Evolutionary conservation across 805 yeast genomes (phyloP).

Genomic region (Starmerella stellata): DNA sequence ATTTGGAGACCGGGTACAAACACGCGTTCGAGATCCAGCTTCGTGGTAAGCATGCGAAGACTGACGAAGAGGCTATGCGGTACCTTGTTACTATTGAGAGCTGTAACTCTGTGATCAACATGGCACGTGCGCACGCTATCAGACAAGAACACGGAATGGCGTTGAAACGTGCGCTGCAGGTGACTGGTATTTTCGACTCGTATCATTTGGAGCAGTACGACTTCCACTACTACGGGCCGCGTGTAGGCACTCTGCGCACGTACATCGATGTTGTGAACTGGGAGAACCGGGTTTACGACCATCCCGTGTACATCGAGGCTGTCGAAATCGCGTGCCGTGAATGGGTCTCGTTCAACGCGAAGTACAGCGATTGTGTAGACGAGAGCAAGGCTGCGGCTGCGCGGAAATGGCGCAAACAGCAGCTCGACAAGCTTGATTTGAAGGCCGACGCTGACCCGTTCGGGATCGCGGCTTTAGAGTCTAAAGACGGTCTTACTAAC

Average conservation of each 20-base stretch:
- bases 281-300: constrained; percentile 58
- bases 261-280: constrained; percentile 60
- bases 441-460: constrained; percentile 29
- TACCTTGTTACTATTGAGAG: constrained; percentile 82
- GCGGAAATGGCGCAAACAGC: constrained; percentile 31
- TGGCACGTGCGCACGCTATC: constrained; percentile 66
- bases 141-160: constrained; percentile 51
- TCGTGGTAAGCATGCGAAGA: constrained; percentile 33
- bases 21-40: constrained; percentile 46
- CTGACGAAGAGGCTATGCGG: constrained; percentile 55
- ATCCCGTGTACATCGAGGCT: constrained; percentile 58
- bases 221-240: constrained; percentile 80
- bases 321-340: constrained; percentile 38
- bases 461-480: constrained; percentile 27
- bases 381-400: constrained; percentile 23
- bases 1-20: constrained; percentile 55
- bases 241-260: constrained; percentile 78
- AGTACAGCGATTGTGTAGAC: constrained; percentile 17
- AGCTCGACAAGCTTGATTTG: constrained; percentile 28
- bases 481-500: constrained; percentile 27
- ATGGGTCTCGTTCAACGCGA: constrained; percentile 5
- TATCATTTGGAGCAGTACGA: constrained; percentile 76
- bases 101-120: constrained; percentile 71
- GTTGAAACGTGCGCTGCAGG: constrained; percentile 54
- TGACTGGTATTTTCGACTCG: constrained; percentile 48